A percentile compares a stretch with the other conserved stretches of the same genome.
phyloP scores from a whole-genome alignment of 768 basidiomycete species.

The Suillus bovinus region DNA sequence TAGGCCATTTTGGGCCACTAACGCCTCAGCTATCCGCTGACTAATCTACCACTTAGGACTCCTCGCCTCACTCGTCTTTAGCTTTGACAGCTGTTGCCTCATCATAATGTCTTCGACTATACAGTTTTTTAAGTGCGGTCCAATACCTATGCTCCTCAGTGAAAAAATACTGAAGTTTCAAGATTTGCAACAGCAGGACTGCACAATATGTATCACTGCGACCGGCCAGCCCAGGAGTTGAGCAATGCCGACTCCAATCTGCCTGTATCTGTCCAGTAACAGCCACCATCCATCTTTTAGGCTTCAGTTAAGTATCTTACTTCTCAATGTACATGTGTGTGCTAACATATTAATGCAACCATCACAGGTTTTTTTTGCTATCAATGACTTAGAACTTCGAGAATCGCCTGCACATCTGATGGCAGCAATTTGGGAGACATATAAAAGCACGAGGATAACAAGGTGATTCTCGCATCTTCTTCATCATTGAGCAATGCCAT shows the following conservation, averaged over 20 bases:
- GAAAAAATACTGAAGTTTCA: neutral
- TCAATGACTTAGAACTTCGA: neutral
- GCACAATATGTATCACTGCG: neutral
- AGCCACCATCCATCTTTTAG: neutral
- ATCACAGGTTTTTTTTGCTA: neutral
- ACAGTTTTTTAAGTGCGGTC: neutral
- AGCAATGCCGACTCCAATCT: neutral
- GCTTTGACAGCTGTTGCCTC: neutral
- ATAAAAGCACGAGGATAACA: neutral
- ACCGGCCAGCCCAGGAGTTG: neutral
- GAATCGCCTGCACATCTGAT: neutral
- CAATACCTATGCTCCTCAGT: neutral
- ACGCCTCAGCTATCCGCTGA: too few species aligned
- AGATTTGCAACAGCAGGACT: neutral
- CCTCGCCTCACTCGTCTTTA: neutral
- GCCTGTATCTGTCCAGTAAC: neutral
- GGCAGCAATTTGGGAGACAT: neutral
- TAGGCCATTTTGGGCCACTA: too few species aligned
- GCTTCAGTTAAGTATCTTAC: neutral
- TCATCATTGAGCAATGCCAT: neutral
- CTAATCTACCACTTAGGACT: neutral
- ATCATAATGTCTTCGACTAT: neutral
- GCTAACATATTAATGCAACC: neutral
- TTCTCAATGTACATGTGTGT: neutral
- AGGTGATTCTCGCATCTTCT: neutral